Evolutionary conservation across 768 basidiomycete species (phyloP), one percentile per base, ranked within the genome.

Genomic region (Auricularia heimuer): DNA sequence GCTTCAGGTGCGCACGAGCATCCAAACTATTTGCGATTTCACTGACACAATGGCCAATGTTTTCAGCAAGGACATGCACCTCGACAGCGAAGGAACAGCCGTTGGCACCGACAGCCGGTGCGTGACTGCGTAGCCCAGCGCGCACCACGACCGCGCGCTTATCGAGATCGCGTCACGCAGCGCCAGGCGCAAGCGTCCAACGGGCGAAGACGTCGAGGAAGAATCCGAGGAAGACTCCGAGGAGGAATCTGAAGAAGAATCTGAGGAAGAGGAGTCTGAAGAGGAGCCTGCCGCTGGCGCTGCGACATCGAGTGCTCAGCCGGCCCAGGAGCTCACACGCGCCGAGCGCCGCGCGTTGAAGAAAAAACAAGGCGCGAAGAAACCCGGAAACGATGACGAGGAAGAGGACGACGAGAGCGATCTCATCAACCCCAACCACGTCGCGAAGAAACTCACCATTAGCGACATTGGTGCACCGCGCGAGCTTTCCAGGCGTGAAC

Each of bases 271-370:
- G 3, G 74, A 68, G 3, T 70, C 68, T n/a, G 69, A 68, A 4
- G 73, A 74, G 11, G 72, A 68, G 10, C 68, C 74, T 3, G 72
- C 69, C 60, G 68, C 58, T 21, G 74, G 54, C 62, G 68, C 39
- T 14, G 39, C 39, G 0, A 42, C 69, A 65, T 73, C 58, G 8
- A 34, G 56, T 18, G 56, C 56, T 6, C 12, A 14, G 56, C 56
- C 29, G 1, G 56, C 29, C 11, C 72, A 75, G 61, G 90, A 89
- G 72, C 77, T 94, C 63, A 80, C 82, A 14, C 85, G 93, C 42
- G 76, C 82, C 0, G 87, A 95, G 74, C 80, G 90, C 65, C 84
- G 83, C 68, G 93, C 88, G 36, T 75, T 89, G 71, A 94, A 94
- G 84, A 94, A 90, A 82, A 87, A 90, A 72, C 85, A 89, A 71